Percentiles rank a stretch among this genome's conserved stretches.
Evolutionary conservation across 2,329 filamentous ascomycete genomes (phyloP).

Genomic region (Elsinoe arachidis): DNA sequence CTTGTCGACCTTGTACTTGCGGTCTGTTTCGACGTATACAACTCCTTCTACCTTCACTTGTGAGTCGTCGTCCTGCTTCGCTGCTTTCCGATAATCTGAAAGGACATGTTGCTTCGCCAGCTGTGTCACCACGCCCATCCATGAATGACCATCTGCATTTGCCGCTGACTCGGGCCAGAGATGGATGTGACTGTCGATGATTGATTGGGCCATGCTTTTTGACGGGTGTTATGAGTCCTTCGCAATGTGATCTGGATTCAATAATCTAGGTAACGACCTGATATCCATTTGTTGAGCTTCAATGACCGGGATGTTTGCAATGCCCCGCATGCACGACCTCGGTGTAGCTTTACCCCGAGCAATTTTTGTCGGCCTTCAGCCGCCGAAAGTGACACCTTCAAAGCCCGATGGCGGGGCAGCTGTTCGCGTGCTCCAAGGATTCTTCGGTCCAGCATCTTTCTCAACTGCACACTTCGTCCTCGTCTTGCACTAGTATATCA

Average conservation of each 20-base stretch:
- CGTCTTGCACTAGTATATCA: not conserved
- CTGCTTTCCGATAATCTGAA: conserved; percentile 24
- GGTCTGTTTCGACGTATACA: conserved; percentile 76
- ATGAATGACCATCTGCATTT: conserved; percentile 57
- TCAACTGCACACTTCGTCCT: not conserved
- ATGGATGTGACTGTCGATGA: conserved; percentile 89
- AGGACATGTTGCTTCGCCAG: conserved; percentile 55
- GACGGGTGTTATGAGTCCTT: not conserved
- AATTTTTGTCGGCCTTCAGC: not conserved
- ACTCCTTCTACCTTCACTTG: conserved; percentile 48
- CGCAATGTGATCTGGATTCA: not conserved
- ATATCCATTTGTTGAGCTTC: not conserved
- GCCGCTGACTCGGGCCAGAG: conserved; percentile 61
- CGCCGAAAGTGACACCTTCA: not conserved
- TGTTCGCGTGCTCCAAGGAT: not conserved
- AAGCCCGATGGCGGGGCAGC: conserved; percentile 8
- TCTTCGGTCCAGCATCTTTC: not conserved
- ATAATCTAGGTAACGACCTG: not conserved
- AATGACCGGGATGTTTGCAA: too few species aligned
- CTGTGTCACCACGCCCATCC: conserved; percentile 53
- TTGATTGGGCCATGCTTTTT: conserved; percentile 22
- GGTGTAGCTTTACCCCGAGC: not conserved
- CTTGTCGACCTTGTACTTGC: conserved; percentile 30
- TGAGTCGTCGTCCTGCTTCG: conserved; percentile 29
- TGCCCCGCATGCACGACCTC: not conserved